A percentile compares a stretch with the other conserved stretches of the same genome.
Evolutionary conservation across 371 early-diverging fungal genomes (phyloP).

Genomic region (Actinomortierella ambigua): DNA sequence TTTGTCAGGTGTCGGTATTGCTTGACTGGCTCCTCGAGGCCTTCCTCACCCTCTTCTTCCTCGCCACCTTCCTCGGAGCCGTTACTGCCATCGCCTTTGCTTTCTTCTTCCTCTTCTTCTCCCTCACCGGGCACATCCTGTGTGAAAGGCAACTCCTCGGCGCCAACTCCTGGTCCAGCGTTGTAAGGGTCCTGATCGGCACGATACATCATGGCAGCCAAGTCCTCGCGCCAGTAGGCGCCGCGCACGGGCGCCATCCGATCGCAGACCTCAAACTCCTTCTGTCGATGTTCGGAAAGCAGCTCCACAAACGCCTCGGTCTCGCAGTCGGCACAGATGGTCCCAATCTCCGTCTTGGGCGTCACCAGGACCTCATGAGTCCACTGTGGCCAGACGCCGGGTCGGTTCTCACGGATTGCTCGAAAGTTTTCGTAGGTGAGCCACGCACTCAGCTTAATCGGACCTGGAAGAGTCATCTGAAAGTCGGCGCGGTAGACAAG

Average conservation of each 20-base stretch:
- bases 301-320: conserved; percentile 19
- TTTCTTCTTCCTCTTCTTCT: neutral
- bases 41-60: no score
- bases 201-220: conserved; percentile 18
- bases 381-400: conserved; percentile 39
- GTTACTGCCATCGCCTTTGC: neutral
- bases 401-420: conserved; percentile 23
- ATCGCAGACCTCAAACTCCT: conserved; percentile 25
- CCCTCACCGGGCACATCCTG: no score
- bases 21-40: no score
- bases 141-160: no score
- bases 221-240: conserved; percentile 27
- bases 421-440: conserved; percentile 24
- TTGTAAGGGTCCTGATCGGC: conserved; percentile 21
- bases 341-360: conserved; percentile 8
- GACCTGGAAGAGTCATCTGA: conserved; percentile 27
- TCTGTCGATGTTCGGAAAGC: conserved; percentile 11
- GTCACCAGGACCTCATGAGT: conserved; percentile 11
- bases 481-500: conserved; percentile 36
- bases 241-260: conserved; percentile 32
- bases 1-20: conserved; percentile 8
- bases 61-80: neutral
- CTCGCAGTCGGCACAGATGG: conserved; percentile 21
- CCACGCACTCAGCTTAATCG: conserved; percentile 19
- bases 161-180: conserved; percentile 20